These are phyloP conservation scores for Metschnikowia similis DNA, from an alignment of 805 yeast genomes.

Conservation along the genomic window DNA sequence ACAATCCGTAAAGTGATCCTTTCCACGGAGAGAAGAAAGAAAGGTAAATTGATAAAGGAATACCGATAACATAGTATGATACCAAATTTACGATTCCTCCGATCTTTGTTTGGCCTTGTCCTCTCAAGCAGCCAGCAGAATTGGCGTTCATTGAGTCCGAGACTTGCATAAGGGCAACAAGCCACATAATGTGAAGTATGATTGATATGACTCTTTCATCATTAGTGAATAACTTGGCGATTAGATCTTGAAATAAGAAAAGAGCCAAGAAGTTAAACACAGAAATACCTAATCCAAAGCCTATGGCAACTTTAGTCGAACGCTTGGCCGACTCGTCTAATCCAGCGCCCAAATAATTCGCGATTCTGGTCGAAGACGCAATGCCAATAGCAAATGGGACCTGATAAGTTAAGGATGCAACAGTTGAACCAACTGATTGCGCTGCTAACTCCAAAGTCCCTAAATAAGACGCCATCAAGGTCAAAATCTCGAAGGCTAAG, in stretches of 20 bases:
- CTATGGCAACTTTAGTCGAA: constrained; percentile 33
- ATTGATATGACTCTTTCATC: constrained; percentile 53
- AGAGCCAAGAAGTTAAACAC: constrained; percentile 29
- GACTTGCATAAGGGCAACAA: constrained; percentile 65
- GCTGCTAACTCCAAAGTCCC: constrained; percentile 54
- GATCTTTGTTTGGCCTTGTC: constrained; percentile 69
- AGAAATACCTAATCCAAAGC: constrained; percentile 35
- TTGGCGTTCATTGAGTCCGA: constrained; percentile 68
- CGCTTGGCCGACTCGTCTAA: constrained; percentile 31
- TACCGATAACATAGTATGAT: constrained; percentile 57
- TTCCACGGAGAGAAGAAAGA: constrained; percentile 47
- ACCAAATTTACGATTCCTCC: constrained; percentile 57
- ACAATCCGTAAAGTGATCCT: constrained; percentile 54
- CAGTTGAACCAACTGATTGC: constrained; percentile 44
- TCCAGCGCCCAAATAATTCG: constrained; percentile 52
- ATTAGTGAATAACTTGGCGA: constrained; percentile 49
- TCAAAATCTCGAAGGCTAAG: constrained; percentile 53
- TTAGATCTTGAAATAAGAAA: constrained; percentile 28
- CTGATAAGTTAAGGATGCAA: constrained; percentile 45
- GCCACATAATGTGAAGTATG: constrained; percentile 52
- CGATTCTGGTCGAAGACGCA: constrained; percentile 55
- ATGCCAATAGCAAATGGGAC: constrained; percentile 57
- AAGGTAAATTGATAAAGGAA: constrained; percentile 55
- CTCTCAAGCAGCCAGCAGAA: constrained; percentile 72
- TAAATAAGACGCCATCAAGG: constrained; percentile 50